Base-by-base conservation (phyloP, 1,139 yeast species). In the Trichomonascaceae sp. region DNA sequence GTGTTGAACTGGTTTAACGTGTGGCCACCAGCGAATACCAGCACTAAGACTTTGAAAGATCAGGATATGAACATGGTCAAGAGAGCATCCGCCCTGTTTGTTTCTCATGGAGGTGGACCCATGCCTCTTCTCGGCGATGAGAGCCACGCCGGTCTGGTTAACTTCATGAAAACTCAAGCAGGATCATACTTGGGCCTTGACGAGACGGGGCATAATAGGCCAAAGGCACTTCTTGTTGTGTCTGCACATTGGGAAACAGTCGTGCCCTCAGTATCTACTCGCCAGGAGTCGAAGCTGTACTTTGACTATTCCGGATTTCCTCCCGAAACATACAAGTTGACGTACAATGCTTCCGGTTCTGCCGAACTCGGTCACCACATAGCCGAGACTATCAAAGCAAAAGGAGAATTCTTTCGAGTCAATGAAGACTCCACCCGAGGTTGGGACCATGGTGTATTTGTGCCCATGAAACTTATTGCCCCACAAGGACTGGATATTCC, bases 401-500 rank as follows among this genome's bases (percentile, higher is more conserved):
- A 20, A 20, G 31, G 27, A 13, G 34, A 31, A 4, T 32, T 18
- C 20, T 5, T 23, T 4, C 13, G 11, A 15, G 31, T 28, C 4
- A 15, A 9, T n/a, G 22, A 16, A 13, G 31, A 32, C 22, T 17
- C 14, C 16, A 22, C 16, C 27, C 17, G 31, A 13, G 34, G 34
- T 13, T 27, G 30, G 30, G 34, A 32, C 17, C 34, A 32, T 22
- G 34, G 34, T 6, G 31, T 32, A 15, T 32, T 32, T 28, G 34
- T 32, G 14, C 34, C 34, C 2, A 13, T 32, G 27, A 17, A 17
- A 23, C 28, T 32, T n/a, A 32, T 32, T 20, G 30, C 34, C 4
- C 34, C 34, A 14, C 11, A 27, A 13, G 37, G 37, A 16, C 33
- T 34, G 9, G 39, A 37, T 29, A 37, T 37, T 16, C 39, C 39